Conservation (phyloP, 441 rosid genomes). For the Raphanus hybrid region DNA sequence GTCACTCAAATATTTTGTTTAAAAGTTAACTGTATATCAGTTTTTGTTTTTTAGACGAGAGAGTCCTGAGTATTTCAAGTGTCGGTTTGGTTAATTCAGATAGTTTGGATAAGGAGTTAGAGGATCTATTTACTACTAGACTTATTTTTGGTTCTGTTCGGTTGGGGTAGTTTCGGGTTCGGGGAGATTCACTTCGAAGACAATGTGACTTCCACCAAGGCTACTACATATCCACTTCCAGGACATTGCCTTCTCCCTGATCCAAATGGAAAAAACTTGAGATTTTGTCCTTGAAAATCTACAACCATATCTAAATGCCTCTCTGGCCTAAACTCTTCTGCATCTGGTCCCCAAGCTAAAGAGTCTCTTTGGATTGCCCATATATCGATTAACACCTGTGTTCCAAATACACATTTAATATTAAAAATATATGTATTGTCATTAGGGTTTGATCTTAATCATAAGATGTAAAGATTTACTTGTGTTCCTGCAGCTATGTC, state of each 20-base stretch:
- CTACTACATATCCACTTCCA: conserved; percentile 27
- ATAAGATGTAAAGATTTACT: neutral
- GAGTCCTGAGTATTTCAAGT: too few species aligned
- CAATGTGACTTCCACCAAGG: conserved; percentile 3
- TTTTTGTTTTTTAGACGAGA: too few species aligned
- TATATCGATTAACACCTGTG: conserved; percentile 24
- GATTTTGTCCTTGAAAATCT: conserved; percentile 33
- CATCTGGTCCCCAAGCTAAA: conserved; percentile 18
- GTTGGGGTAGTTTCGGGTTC: too few species aligned
- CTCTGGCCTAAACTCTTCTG: conserved; percentile 35
- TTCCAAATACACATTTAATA: neutral
- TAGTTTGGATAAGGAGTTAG: too few species aligned
- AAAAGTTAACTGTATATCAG: too few species aligned
- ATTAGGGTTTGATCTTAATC: neutral
- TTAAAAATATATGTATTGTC: neutral
- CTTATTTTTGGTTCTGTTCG: too few species aligned
- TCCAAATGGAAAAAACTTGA: conserved; percentile 31
- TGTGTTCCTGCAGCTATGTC: conserved; percentile 11
- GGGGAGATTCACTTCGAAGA: too few species aligned
- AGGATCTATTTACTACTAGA: too few species aligned
- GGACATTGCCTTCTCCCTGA: conserved; percentile 30
- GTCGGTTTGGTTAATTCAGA: too few species aligned
- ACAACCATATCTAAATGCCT: conserved; percentile 25
- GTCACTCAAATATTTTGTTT: too few species aligned
- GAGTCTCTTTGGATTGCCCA: conserved; percentile 33